Conservation (phyloP, 1,139 yeast species). For the Geotrichum klebahnii region DNA sequence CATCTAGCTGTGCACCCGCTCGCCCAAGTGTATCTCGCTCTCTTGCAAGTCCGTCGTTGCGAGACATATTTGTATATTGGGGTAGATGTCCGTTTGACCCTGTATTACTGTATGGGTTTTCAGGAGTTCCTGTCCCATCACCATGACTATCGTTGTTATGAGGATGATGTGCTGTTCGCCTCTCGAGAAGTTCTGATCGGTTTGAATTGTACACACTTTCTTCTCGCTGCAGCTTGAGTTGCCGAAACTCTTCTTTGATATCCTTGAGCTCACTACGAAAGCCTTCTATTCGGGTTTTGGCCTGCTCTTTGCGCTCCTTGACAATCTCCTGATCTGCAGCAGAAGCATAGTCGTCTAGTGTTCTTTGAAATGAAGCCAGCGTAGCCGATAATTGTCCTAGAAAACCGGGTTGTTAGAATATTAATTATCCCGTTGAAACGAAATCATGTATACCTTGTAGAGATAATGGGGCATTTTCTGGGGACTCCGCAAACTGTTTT, state of each 20-base stretch:
- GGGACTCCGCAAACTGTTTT: conserved; percentile 59
- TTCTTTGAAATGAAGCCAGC: conserved; percentile 66
- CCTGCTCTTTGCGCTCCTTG: conserved; percentile 57
- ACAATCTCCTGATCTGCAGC: conserved; percentile 59
- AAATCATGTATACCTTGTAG: conserved; percentile 53
- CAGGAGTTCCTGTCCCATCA: conserved; percentile 39
- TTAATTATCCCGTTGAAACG: not conserved
- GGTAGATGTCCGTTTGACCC: conserved; percentile 9
- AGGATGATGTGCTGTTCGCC: conserved; percentile 38
- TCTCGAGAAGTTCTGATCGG: conserved; percentile 59
- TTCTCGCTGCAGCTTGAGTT: conserved; percentile 63
- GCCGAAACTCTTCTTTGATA: conserved; percentile 55
- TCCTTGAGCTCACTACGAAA: conserved; percentile 59
- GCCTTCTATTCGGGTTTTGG: conserved; percentile 55
- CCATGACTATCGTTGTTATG: not conserved
- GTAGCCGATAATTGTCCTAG: conserved; percentile 78
- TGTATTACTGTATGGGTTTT: conserved; percentile 53
- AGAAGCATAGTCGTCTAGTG: conserved; percentile 71
- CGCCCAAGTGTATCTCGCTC: conserved; percentile 64
- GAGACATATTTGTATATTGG: conserved; percentile 27
- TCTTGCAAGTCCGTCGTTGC: conserved; percentile 62
- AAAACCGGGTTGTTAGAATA: not conserved
- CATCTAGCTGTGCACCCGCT: conserved; percentile 80
- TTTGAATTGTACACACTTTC: conserved; percentile 47
- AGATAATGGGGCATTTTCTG: conserved; percentile 67